Evolutionary conservation across 108 stramenopile species (phyloP).

Genomic region (Mediolabrus comicus): DNA sequence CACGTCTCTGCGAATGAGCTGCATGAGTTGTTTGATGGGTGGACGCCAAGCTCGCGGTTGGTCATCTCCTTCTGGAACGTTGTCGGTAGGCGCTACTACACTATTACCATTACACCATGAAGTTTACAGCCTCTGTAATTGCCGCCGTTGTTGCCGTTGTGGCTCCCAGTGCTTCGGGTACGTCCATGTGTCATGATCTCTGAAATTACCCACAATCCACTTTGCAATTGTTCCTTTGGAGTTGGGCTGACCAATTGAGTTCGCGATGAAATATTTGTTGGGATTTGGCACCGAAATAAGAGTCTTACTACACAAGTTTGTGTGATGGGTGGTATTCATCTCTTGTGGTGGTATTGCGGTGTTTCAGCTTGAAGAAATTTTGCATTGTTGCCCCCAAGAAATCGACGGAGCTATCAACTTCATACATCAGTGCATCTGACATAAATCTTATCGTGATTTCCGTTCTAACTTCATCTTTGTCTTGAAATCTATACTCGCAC

Average conservation of each 20-base stretch:
- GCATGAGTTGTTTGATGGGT: too few species aligned
- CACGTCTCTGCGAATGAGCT: too few species aligned
- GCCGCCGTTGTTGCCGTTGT: slow-evolving; percentile 19
- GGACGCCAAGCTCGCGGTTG: neutral
- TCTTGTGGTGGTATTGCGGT: too few species aligned
- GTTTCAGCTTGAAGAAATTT: too few species aligned
- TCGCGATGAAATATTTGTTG: too few species aligned
- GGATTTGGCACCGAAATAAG: too few species aligned
- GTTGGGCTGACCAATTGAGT: too few species aligned
- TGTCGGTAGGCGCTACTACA: neutral
- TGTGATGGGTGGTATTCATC: too few species aligned
- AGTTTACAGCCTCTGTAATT: slow-evolving; percentile 43
- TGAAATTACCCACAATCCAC: neutral
- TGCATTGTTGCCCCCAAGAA: too few species aligned
- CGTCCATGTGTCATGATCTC: neutral
- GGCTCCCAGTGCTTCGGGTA: slow-evolving; percentile 35
- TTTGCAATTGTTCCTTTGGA: neutral
- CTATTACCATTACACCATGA: slow-evolving; percentile 24
- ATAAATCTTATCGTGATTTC: neutral
- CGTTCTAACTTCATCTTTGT: neutral
- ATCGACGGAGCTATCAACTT: too few species aligned
- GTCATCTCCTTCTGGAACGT: neutral
- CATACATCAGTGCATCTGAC: neutral
- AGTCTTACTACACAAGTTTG: too few species aligned
- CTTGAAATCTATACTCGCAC: neutral